A percentile compares a stretch with the other conserved stretches of the same genome.
These are phyloP conservation scores for Blastomyces emzantsi DNA, from an alignment of 2,329 filamentous ascomycete species.

Conservation along the genomic window DNA sequence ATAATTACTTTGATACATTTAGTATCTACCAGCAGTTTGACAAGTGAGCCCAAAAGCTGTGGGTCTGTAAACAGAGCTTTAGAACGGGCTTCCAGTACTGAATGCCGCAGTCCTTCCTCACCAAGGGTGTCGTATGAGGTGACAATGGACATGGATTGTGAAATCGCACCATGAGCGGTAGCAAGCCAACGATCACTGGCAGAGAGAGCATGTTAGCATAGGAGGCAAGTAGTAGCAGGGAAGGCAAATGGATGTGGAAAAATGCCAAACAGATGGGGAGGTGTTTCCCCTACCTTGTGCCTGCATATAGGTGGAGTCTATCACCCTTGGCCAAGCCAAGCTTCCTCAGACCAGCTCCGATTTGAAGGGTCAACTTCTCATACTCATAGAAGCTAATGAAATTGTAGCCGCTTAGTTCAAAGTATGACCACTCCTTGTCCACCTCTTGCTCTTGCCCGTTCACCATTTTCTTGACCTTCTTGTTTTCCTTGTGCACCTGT, in stretches of 20 bases:
- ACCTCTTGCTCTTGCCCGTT: constrained; percentile 70
- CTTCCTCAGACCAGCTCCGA: constrained; percentile 59
- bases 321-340: constrained; percentile 56
- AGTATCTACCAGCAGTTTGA: constrained; percentile 44
- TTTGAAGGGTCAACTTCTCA: constrained; percentile 53
- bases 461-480: constrained; percentile 79
- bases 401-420: constrained; percentile 67
- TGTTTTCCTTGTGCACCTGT: constrained; percentile 69
- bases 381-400: constrained; percentile 76
- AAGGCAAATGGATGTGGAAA: neutral
- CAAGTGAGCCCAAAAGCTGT: constrained; percentile 38
- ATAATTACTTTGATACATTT: constrained; percentile 45
- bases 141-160: constrained; percentile 78
- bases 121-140: constrained; percentile 51
- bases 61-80: constrained; percentile 27
- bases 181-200: constrained; percentile 10
- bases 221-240: neutral
- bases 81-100: constrained; percentile 23
- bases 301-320: constrained; percentile 63
- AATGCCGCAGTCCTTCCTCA: constrained; percentile 26
- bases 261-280: neutral
- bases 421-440: constrained; percentile 86
- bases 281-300: constrained; percentile 48
- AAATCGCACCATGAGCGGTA: constrained; percentile 47
- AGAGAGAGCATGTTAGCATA: neutral